Percentiles rank a stretch among this genome's conserved stretches.
phyloP scores from a whole-genome alignment of 805 yeast genomes.

The Metschnikowia noctiluminum region DNA sequence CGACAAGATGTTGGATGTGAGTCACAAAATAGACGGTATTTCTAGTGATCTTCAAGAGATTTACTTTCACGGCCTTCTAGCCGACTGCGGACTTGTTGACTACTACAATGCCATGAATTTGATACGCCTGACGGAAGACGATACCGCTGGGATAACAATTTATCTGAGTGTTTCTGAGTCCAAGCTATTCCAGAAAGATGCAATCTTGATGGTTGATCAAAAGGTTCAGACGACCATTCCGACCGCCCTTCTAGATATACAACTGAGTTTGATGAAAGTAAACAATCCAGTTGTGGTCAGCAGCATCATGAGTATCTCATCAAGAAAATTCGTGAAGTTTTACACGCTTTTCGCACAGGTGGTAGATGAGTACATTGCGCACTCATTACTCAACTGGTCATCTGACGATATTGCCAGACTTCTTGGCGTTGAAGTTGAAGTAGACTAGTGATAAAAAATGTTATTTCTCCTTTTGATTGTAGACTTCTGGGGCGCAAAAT shows the following conservation, averaged over 20 bases:
- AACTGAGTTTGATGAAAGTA: conserved; percentile 53
- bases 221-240: conserved; percentile 54
- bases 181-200: conserved; percentile 46
- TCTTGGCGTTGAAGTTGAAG: conserved; percentile 53
- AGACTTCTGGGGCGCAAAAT: no score
- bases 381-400: conserved; percentile 47
- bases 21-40: conserved; percentile 30
- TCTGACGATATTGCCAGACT: conserved; percentile 62
- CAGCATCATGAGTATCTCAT: conserved; percentile 50
- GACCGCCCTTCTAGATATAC: conserved; percentile 56
- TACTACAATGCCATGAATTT: conserved; percentile 63
- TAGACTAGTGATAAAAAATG: no score
- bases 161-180: conserved; percentile 66
- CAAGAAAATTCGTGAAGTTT: conserved; percentile 47
- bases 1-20: conserved; percentile 34
- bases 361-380: conserved; percentile 33
- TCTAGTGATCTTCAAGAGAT: conserved; percentile 39
- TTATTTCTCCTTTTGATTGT: no score
- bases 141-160: conserved; percentile 55
- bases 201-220: conserved; percentile 41
- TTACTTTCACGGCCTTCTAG: conserved; percentile 48
- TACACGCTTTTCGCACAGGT: conserved; percentile 39
- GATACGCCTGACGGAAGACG: conserved; percentile 65
- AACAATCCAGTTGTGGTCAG: conserved; percentile 63
- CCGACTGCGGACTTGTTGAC: conserved; percentile 53